phyloP scores from a whole-genome alignment of 78 protist species.

The Parvularia atlantis region DNA sequence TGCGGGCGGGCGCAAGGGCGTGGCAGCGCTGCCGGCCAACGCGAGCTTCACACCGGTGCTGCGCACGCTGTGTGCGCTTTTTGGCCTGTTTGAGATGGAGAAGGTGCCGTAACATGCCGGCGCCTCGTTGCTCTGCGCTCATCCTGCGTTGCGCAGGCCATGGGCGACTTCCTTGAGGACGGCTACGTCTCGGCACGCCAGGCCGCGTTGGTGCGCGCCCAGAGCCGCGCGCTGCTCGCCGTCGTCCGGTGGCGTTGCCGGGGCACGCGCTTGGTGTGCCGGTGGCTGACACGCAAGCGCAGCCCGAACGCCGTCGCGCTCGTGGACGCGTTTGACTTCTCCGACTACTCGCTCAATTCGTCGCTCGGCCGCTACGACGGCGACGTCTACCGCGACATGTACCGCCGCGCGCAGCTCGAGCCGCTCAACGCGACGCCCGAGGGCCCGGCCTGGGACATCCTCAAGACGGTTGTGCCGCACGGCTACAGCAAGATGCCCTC shows the following conservation, averaged over 20 bases:
- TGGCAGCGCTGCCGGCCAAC: too few relatives aligned
- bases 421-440: too few relatives aligned
- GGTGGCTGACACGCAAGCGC: too few relatives aligned
- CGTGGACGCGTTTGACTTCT: conserved; percentile 30
- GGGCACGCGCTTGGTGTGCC: background rate
- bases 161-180: background rate
- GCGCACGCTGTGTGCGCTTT: too few relatives aligned
- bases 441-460: too few relatives aligned
- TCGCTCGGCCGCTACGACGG: conserved; percentile 44
- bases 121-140: background rate
- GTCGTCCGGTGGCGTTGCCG: background rate
- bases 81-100: too few relatives aligned
- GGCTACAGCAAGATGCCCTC: too few relatives aligned
- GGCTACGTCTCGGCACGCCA: background rate
- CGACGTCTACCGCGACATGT: conserved; percentile 33
- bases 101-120: too few relatives aligned
- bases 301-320: conserved; percentile 7
- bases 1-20: too few relatives aligned
- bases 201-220: background rate
- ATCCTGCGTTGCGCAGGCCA: background rate
- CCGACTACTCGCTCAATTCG: conserved; percentile 26
- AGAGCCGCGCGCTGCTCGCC: background rate
- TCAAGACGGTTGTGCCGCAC: too few relatives aligned
- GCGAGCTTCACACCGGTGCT: too few relatives aligned
- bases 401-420: conserved; percentile 16